Evolutionary conservation across 2,329 filamentous ascomycete species (phyloP), one percentile per base, ranked within the genome.

Genomic region (Ilyonectria mors-panacis): DNA sequence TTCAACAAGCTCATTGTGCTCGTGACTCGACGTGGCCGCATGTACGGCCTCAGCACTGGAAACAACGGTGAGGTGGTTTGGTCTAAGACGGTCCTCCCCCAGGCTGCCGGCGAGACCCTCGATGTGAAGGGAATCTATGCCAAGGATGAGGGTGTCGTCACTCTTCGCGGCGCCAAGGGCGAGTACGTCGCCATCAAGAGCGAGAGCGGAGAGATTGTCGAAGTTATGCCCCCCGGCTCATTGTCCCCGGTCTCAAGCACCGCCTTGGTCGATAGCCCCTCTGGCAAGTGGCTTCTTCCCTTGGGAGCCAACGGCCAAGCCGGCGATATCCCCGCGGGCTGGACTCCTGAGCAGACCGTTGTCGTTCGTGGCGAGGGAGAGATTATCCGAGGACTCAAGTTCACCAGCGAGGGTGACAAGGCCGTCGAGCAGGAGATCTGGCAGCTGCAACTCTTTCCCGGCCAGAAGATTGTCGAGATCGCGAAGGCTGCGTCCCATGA

Each of bases 1-100:
- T 95, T 98, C 81, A 92, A 93, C 79, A 97, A 97, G 81, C 84
- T 95, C 35, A 88, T 95, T 6, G 85, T 98, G 64, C 84, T 97
- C 57, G 94, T 92, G 6, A 97, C 95, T 2, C 87, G 89, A 61
- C 91, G 90, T 63, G 95, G 95, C 15, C 91, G 93, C 70, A 82
- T 98, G 19, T 92, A 95, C 71, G 94, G 92, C 3, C 84, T 99
- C 21, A 91, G 97, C 79, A 89, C 91, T 37, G 93, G 91, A 26
- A 91, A 91, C 66, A 86, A 92, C 13, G 94, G 94, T 4, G 86
- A 86, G 39, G 84, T 97, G 10, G 81, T 93, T 19, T 98, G 96
- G 96, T 92, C 89, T 51, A 85, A 88, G 53, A 87, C 92, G 70
- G 88, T 90, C 0, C 85, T 88, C 37, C 83, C 91, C 15, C 85